phyloP scores from a whole-genome alignment of 305 asterid species.

The Withania somnifera region DNA sequence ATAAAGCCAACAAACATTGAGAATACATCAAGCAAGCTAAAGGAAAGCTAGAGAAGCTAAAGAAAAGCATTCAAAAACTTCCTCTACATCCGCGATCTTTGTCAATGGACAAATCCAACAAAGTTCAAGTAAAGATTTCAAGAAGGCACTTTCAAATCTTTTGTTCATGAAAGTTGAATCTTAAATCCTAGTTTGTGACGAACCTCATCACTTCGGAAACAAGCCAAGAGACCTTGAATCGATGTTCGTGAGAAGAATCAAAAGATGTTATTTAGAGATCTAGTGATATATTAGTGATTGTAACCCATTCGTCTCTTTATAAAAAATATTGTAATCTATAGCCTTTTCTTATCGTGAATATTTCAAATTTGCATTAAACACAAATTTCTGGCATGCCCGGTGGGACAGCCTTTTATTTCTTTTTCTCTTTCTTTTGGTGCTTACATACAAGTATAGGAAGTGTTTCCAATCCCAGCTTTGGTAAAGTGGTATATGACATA shows the following conservation, averaged over 20 bases:
- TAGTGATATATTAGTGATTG: not conserved
- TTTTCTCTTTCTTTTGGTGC: not conserved
- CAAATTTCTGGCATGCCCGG: not conserved
- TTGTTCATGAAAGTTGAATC: not conserved
- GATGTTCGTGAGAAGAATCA: not conserved
- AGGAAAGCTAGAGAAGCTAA: not conserved
- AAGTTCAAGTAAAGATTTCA: not conserved
- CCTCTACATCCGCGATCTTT: not conserved
- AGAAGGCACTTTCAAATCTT: not conserved
- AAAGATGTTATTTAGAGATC: not conserved
- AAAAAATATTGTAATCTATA: not conserved
- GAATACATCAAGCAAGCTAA: not conserved
- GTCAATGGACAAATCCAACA: not conserved
- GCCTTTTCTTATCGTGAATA: not conserved
- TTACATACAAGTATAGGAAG: not conserved
- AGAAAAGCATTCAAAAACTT: not conserved
- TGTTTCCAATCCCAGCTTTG: not conserved
- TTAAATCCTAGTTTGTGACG: not conserved
- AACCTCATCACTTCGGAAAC: not conserved
- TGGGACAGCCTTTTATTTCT: not conserved
- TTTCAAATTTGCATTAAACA: not conserved
- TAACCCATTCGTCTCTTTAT: not conserved
- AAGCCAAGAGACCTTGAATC: not conserved
- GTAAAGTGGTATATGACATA: not conserved
- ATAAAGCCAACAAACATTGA: not conserved